A percentile compares a stretch with the other conserved stretches of the same genome.
Evolutionary conservation across 2,329 filamentous ascomycete species (phyloP).

Genomic region (Fusarium sterilihyphosum): DNA sequence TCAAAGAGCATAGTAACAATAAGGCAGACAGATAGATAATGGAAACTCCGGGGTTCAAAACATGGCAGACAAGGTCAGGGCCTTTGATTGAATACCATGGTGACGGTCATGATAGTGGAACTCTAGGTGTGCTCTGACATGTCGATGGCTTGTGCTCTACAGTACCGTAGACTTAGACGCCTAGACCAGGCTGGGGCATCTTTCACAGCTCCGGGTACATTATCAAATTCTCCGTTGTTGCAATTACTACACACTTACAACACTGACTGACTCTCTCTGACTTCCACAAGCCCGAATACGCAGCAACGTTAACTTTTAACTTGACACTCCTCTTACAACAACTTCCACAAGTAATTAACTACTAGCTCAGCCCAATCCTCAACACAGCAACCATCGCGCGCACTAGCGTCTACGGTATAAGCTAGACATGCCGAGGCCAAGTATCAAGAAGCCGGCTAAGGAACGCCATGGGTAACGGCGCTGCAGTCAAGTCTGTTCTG

Average conservation of each 20-base stretch:
- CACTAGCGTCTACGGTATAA: conserved; percentile 26
- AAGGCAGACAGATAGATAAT: not conserved
- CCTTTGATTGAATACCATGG: conserved; percentile 29
- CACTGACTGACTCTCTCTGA: not conserved
- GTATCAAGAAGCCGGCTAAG: conserved; percentile 30
- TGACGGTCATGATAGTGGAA: conserved; percentile 36
- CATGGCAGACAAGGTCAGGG: conserved; percentile 4
- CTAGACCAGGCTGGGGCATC: conserved; percentile 1
- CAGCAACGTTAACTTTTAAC: not conserved
- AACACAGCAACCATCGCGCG: not conserved
- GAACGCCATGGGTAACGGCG: conserved; percentile 33
- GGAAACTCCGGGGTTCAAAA: conserved; percentile 5
- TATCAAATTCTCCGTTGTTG: conserved; percentile 13
- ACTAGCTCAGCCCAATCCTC: not conserved
- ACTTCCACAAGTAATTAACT: not conserved
- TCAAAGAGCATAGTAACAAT: not conserved
- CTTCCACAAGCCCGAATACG: conserved; percentile 28
- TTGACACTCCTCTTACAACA: not conserved
- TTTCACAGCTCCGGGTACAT: conserved; percentile 26
- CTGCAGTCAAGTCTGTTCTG: conserved; percentile 12
- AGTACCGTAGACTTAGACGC: not conserved
- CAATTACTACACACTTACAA: conserved; percentile 9
- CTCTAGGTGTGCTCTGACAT: conserved; percentile 31
- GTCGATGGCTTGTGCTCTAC: conserved; percentile 28
- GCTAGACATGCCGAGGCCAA: conserved; percentile 37